Conservation (phyloP, 2,329 filamentous ascomycete genomes). For the Phialocephala sp. region DNA sequence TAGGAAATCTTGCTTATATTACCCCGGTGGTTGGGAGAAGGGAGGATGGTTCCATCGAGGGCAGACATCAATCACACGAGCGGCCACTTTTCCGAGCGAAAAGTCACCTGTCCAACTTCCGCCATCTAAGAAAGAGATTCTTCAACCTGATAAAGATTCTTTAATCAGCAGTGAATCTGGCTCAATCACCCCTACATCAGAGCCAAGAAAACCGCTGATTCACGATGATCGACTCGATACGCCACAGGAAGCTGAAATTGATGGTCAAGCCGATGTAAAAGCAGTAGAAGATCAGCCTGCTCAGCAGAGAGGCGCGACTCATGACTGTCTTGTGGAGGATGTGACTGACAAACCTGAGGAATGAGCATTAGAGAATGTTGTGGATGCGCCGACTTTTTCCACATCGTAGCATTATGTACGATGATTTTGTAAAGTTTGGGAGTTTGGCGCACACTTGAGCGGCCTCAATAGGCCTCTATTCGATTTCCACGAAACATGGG, state of each 20-base stretch:
- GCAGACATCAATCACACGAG: slow-evolving; percentile 17
- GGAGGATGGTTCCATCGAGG: slow-evolving; percentile 76
- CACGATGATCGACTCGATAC: slow-evolving; percentile 3
- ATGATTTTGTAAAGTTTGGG: background rate
- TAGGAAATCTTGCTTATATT: slow-evolving; percentile 69
- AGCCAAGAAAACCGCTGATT: background rate
- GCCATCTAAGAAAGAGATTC: background rate
- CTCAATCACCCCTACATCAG: slow-evolving; percentile 1
- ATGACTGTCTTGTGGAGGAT: slow-evolving; percentile 6
- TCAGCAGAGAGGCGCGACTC: background rate
- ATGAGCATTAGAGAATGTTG: background rate
- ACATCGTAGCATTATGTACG: background rate
- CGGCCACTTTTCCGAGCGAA: slow-evolving; percentile 21
- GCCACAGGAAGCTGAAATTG: background rate
- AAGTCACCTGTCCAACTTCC: slow-evolving; percentile 20
- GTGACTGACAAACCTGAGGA: slow-evolving; percentile 2
- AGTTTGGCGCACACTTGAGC: slow-evolving; percentile 1
- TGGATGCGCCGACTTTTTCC: background rate
- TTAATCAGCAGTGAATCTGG: slow-evolving; percentile 27
- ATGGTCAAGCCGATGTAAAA: background rate
- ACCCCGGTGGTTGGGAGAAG: slow-evolving; percentile 77
- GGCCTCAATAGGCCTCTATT: background rate
- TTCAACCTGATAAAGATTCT: slow-evolving; percentile 16
- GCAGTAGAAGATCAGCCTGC: slow-evolving; percentile 2
- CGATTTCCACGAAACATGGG: slow-evolving; percentile 6